A percentile compares a stretch with the other conserved stretches of the same genome.
Evolutionary conservation across 148 eudicot genomes (phyloP).

Genomic region (Heliamphora exappendiculata): DNA sequence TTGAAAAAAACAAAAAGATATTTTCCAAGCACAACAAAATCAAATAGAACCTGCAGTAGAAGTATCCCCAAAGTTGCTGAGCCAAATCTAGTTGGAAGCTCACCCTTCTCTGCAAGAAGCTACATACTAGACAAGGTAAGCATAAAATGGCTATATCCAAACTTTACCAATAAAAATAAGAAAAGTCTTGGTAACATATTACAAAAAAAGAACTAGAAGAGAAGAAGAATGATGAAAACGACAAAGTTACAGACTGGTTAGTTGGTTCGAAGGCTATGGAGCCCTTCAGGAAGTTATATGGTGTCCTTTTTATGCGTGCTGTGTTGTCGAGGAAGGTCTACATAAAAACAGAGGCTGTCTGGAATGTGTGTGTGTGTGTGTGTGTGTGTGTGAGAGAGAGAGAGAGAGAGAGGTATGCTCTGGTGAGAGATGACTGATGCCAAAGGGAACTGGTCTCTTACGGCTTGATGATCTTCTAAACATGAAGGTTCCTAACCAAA

Average conservation of each 20-base stretch:
- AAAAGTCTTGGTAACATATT: neutral
- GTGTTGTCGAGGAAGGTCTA: no score
- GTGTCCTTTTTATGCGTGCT: no score
- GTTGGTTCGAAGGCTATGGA: neutral
- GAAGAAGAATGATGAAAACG: neutral
- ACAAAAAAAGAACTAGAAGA: neutral
- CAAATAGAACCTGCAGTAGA: constrained; percentile 69
- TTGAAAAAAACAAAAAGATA: constrained; percentile 2
- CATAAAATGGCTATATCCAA: constrained; percentile 9
- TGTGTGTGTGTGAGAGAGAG: no score
- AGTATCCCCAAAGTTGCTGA: constrained; percentile 96
- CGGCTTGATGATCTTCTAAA: no score
- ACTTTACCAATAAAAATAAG: neutral
- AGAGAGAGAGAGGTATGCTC: no score
- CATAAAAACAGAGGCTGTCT: no score
- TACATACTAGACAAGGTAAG: constrained; percentile 30
- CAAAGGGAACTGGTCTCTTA: no score
- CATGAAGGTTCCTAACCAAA: no score
- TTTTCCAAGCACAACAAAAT: constrained; percentile 1
- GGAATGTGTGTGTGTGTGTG: no score
- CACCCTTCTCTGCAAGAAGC: constrained; percentile 99
- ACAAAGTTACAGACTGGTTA: neutral
- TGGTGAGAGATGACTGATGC: no score
- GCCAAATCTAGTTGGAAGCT: constrained; percentile 92
- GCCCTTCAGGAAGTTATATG: neutral